Base-by-base conservation (phyloP, 106 monocot species). In the Platanthera zijinensis region DNA sequence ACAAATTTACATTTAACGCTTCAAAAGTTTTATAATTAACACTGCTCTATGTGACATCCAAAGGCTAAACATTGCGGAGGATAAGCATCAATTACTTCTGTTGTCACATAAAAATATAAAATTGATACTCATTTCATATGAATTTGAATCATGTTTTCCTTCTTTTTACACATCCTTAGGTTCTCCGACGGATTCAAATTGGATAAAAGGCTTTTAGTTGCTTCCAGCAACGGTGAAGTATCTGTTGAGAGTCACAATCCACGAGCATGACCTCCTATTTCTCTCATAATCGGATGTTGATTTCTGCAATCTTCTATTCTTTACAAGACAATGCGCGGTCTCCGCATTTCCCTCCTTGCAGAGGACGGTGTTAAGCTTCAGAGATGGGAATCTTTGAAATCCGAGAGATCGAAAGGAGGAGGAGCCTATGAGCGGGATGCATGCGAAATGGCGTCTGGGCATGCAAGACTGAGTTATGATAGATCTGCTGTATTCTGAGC, bases 281-380 rank as follows among this genome's bases (percentile, higher is more conserved):
- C 69, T 81, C 56, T 85, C 83, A 13, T 75, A 52, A 19, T 89
- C 83, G 14, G 88, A 89, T 47, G 75, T 66, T 19, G 85, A 83
- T 47, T 82, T 79, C 5, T 62, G 70, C 52, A 88, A 71, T 49
- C 85, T 82, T 8, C 80, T 72, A 79, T 83, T 83, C 47, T 78
- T 77, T 30, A 76, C 57, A 51, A 85, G 79, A 47, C 83, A 83
- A 5, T 83, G 59, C n/a, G 72, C 81, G 6, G 52, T 83, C 11
- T 81, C 85, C 4, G 80, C 66, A 7, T 67, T 75, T 3, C 85
- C 85, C 83, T 81, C 85, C 83, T 81, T 89, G 76, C 88, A 89
- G 28, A 85, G 80, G 0, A 78, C 64, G 0, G 85, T 62, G 57
- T 83, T 85, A 8, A 85, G 76, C 46, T 85, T 85, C 77, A 85